Base-by-base conservation (phyloP, 2,329 filamentous ascomycete species). In the Aspergillus ruber region DNA sequence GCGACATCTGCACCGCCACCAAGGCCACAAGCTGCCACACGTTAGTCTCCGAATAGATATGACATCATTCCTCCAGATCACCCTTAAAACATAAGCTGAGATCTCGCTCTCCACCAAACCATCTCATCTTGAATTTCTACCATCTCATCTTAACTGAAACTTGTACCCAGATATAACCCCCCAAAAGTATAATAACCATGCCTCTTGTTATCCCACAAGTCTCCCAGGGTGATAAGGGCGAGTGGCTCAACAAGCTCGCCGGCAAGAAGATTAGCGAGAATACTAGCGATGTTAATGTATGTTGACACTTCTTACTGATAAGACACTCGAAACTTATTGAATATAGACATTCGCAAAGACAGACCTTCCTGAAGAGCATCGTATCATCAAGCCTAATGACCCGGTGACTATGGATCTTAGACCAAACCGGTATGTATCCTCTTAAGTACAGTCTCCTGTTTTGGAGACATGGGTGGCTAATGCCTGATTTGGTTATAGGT, bases 141-240 rank as follows among this genome's bases (percentile, higher is more conserved):
- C 27, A 50, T 29, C 2, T 17, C 3, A 36, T 46, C 35, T 12
- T 41, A 15, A 6, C 36, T 17, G 12, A 10, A 25, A 17, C 13
- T 12, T 41, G 13, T 8, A 17, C 12, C 18, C 29, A 44, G 29
- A 38, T 25, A 17, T 17, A 41, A 4, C 20, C n/a, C n/a, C n/a
- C n/a, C 20, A 20, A 1, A 6, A 18, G 13, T 4, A 39, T 6
- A 39, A 43, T 27, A 49, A 64, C 13, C 36, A 75, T 76, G 73
- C 73, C 73, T 59, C 72, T 76, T 47, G 69, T 75, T 48, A 64
- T 74, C 32, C 72, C 72, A 17, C 66, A 69, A 44, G 60, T 75
- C 55, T 52, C 53, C 27, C 50, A 59, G 43, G 60, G 59, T 33
- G 60, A 66, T 45, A 65, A 65, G 57, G 59, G 62, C 25, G 65